These are phyloP conservation scores for Cladophialophora exuberans DNA, from an alignment of 2,329 filamentous ascomycete genomes.

Conservation along the genomic window DNA sequence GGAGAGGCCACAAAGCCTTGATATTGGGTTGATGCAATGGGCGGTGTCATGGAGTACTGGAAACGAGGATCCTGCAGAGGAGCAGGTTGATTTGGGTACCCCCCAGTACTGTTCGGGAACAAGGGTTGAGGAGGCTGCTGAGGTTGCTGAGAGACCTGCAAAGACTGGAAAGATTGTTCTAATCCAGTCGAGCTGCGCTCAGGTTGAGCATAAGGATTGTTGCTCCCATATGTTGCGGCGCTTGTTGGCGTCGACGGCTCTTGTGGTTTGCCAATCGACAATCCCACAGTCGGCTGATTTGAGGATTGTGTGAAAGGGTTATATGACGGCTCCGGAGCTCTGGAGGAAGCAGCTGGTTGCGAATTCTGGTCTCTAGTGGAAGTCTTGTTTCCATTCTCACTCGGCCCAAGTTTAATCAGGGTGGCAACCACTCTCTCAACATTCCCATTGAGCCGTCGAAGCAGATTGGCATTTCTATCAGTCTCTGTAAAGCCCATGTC, in stretches of 20 bases:
- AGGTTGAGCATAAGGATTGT: constrained; percentile 39
- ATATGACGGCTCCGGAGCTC: constrained; percentile 22
- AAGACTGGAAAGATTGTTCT: constrained; percentile 72
- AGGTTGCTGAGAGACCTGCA: constrained; percentile 63
- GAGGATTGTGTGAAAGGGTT: constrained; percentile 25
- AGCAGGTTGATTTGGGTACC: constrained; percentile 49
- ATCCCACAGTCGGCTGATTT: constrained; percentile 26
- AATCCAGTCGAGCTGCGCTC: constrained; percentile 52
- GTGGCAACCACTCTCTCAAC: constrained; percentile 85
- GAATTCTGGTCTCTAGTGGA: constrained; percentile 3
- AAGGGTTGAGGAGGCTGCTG: constrained; percentile 61
- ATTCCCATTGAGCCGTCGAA: constrained; percentile 83
- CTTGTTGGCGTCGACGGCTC: constrained; percentile 15
- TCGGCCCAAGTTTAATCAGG: constrained; percentile 79
- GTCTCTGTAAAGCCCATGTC: constrained; percentile 93
- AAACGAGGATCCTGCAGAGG: constrained; percentile 44
- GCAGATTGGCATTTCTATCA: constrained; percentile 75
- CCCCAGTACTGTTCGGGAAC: constrained; percentile 77
- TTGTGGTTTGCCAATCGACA: constrained; percentile 35
- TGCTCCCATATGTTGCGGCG: constrained; percentile 26
- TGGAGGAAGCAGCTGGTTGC: constrained; percentile 1
- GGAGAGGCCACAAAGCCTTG: constrained; percentile 36
- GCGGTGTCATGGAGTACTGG: constrained; percentile 50
- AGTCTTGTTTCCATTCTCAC: constrained; percentile 6
- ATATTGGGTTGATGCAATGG: constrained; percentile 33